Percentiles rank a stretch among this genome's conserved stretches.
Conservation (phyloP, 768 basidiomycete genomes). For the Peribolospora kevripleyi region DNA sequence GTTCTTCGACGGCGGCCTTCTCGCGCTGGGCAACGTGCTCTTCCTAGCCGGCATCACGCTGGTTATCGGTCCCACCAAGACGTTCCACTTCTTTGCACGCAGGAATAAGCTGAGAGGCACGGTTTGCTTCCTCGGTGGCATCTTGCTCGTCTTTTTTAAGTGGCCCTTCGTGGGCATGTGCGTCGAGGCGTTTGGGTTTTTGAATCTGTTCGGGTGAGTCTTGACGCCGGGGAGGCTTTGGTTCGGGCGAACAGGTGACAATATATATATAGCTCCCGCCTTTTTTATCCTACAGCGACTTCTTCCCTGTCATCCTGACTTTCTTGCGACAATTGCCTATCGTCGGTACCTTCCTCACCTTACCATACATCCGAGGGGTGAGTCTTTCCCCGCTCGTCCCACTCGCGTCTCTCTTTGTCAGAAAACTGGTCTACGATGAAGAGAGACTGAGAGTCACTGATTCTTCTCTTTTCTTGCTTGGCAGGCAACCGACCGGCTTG, state of each 20-base stretch:
- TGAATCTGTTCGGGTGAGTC: constrained; percentile 78
- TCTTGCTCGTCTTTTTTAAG: constrained; percentile 79
- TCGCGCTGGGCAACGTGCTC: constrained; percentile 93
- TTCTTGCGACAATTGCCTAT: constrained; percentile 85
- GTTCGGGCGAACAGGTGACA: background rate
- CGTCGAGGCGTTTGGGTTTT: constrained; percentile 85
- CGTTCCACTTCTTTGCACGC: constrained; percentile 91
- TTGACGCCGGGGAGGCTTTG: background rate
- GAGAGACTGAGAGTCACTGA: background rate
- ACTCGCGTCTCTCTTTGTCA: constrained; percentile 7
- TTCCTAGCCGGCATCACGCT: constrained; percentile 84
- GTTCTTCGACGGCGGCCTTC: constrained; percentile 82
- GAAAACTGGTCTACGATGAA: constrained; percentile 10
- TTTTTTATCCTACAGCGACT: constrained; percentile 39
- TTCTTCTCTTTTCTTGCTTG: background rate
- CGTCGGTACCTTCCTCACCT: constrained; percentile 56
- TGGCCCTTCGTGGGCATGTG: constrained; percentile 84
- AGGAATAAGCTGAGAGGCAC: constrained; percentile 84
- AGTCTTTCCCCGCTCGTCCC: constrained; percentile 3
- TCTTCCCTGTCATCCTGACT: constrained; percentile 96
- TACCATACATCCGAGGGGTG: constrained; percentile 71
- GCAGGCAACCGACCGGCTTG: constrained; percentile 54
- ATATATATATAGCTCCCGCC: background rate
- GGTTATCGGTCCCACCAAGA: constrained; percentile 91
- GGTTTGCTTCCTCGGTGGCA: constrained; percentile 63